Base-by-base conservation (phyloP, 73 alveolate species). In the Breviolum minutum region DNA sequence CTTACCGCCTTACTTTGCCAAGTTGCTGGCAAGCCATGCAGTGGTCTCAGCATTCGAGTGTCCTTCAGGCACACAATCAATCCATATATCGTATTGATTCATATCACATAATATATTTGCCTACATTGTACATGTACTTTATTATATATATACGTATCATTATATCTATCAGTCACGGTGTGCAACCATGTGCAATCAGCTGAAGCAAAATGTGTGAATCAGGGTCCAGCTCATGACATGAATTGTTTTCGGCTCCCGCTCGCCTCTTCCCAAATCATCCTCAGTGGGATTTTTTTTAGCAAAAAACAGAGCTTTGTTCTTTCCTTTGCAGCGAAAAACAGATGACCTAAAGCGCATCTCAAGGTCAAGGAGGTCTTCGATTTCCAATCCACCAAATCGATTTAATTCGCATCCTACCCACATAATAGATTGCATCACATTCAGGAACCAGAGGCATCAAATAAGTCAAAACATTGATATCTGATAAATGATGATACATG, bases 211-310 rank as follows among this genome's bases (percentile, higher is more conserved):
- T 40, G 54, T 40, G 54, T 40, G 54, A 40, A 40, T 40, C 3
- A 40, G 54, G 3, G 54, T 3, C 54, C 54, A 40, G 7, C 9
- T 73, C 40, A 24, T 66, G 17, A 10, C 64, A 79, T 19, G 8
- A 63, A 5, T 63, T 26, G n/a, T 29, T n/a, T 11, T 30, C 16
- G 14, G 26, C 26, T 30, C 92, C 71, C 73, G 60, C 54, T 19
- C 6, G 48, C 97, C 68, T 91, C 97, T 63, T 91, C 97, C 97
- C 97, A 91, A 26, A 91, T 91, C 97, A 91, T 91, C 88, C 88
- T 80, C 69, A 80, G 68, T 16, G 7, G 27, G 24, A 40, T 16
- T 6, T 71, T 13, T 73, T 7, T 8, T 54, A 73, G 40, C 48
- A 40, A 40, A 40, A 40, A 40, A 3, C 54, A 40, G 54, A 40